phyloP scores from a whole-genome alignment of 345 rosid genomes.

The Citropsis articulata region DNA sequence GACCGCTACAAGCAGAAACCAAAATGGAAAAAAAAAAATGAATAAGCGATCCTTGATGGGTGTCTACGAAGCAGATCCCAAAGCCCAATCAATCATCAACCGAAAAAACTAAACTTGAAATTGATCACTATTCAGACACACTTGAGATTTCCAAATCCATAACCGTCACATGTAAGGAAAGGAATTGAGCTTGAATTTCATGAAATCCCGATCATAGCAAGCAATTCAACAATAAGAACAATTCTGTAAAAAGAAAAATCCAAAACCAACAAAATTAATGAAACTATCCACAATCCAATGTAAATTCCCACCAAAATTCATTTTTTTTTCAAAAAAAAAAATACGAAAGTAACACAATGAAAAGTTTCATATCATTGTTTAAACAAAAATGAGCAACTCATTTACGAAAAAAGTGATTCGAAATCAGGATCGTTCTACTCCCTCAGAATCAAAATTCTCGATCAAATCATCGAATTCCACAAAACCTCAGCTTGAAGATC shows the following conservation, averaged over 20 bases:
- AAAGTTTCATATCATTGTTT: not conserved
- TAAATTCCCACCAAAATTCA: not conserved
- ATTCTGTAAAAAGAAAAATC: too few relatives aligned
- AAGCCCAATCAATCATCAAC: constrained; percentile 22
- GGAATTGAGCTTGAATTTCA: constrained; percentile 2
- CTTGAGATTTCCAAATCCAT: not conserved
- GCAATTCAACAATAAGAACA: not conserved
- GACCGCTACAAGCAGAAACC: not conserved
- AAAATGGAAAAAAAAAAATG: not conserved
- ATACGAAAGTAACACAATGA: not conserved
- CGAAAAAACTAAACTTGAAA: not conserved
- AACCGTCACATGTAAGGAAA: constrained; percentile 1
- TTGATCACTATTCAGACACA: not conserved
- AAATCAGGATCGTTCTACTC: not conserved
- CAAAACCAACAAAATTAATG: not conserved
- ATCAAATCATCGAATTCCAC: constrained; percentile 8
- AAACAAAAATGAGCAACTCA: not conserved
- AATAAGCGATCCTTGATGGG: not conserved
- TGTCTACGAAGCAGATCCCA: constrained; percentile 5
- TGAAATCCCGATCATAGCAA: not conserved
- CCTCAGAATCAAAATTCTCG: constrained; percentile 1
- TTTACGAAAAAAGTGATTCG: not conserved
- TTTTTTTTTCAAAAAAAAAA: not conserved
- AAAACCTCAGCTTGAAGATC: constrained; percentile 22
- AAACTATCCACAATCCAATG: constrained; percentile 13